Conservation (phyloP, 164 flowering plant species). For the Liquidambar formosana region DNA sequence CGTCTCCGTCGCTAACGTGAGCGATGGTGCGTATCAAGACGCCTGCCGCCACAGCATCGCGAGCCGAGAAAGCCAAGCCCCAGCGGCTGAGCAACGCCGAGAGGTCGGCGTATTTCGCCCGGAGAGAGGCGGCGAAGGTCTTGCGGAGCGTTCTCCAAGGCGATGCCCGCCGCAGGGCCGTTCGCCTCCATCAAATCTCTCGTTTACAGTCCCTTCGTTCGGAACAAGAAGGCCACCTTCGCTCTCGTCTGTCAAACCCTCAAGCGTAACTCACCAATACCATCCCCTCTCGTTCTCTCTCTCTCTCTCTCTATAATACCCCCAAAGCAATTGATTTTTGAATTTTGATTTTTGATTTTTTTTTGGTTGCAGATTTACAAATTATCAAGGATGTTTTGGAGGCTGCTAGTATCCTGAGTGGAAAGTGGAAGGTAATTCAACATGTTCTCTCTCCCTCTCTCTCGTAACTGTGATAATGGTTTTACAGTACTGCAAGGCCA, state of each 20-base stretch:
- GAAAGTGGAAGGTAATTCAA: slow-evolving; percentile 77
- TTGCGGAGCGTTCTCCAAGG: slow-evolving; percentile 63
- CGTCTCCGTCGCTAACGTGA: too few species aligned
- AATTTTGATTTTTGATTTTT: neutral
- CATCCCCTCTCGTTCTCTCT: neutral
- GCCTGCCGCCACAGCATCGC: neutral
- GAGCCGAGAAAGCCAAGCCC: slow-evolving; percentile 9
- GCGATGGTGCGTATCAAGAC: neutral
- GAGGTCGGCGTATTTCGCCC: slow-evolving; percentile 77
- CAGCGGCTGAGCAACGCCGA: slow-evolving; percentile 42
- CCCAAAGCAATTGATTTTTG: neutral
- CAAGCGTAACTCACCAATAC: slow-evolving; percentile 46
- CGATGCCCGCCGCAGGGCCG: slow-evolving; percentile 74
- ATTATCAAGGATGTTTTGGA: slow-evolving; percentile 69
- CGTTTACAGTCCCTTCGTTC: slow-evolving; percentile 68
- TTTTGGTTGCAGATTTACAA: slow-evolving; percentile 62
- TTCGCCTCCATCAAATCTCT: slow-evolving; percentile 85
- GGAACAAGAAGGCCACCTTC: slow-evolving; percentile 85
- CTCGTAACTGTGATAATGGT: neutral
- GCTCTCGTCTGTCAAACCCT: slow-evolving; percentile 92
- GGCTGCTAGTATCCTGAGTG: slow-evolving; percentile 45
- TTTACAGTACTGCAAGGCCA: neutral
- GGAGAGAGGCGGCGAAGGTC: slow-evolving; percentile 92
- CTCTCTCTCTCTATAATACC: neutral
- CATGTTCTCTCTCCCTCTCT: too few species aligned